Evolutionary conservation across 805 yeast species (phyloP).

Genomic region (Pichia insulana): DNA sequence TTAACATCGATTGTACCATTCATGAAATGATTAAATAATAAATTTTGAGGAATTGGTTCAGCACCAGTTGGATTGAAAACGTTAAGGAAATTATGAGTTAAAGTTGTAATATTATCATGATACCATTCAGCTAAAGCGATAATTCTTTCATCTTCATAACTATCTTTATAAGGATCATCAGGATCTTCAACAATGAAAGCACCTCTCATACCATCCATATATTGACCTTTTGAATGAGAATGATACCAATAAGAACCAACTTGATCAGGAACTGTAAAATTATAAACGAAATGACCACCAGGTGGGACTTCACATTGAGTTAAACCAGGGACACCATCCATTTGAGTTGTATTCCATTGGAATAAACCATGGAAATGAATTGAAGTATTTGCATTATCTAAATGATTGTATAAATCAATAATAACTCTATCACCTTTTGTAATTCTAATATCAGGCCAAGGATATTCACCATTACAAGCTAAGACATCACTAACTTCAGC

Average conservation of each 20-base stretch:
- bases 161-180: slow-evolving; percentile 49
- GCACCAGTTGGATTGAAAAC: slow-evolving; percentile 94
- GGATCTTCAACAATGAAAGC: slow-evolving; percentile 59
- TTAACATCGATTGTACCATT: slow-evolving; percentile 69
- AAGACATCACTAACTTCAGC: slow-evolving; percentile 34
- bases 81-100: slow-evolving; percentile 51
- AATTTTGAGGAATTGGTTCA: slow-evolving; percentile 85
- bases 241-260: slow-evolving; percentile 96
- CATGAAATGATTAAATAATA: slow-evolving; percentile 74
- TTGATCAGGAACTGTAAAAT: slow-evolving; percentile 79
- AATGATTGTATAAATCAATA: slow-evolving; percentile 67
- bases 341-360: slow-evolving; percentile 61
- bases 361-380: slow-evolving; percentile 93
- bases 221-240: slow-evolving; percentile 84
- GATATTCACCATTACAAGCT: slow-evolving; percentile 52
- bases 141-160: slow-evolving; percentile 71
- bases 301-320: slow-evolving; percentile 92
- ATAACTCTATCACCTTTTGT: slow-evolving; percentile 72
- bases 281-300: slow-evolving; percentile 60
- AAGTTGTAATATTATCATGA: slow-evolving; percentile 48
- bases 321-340: slow-evolving; percentile 89
- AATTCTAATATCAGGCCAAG: slow-evolving; percentile 79
- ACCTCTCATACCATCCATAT: slow-evolving; percentile 90
- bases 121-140: slow-evolving; percentile 83
- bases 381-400: slow-evolving; percentile 59